phyloP scores from a whole-genome alignment of 805 yeast genomes.

The Wickerhamiella bombiphila region DNA sequence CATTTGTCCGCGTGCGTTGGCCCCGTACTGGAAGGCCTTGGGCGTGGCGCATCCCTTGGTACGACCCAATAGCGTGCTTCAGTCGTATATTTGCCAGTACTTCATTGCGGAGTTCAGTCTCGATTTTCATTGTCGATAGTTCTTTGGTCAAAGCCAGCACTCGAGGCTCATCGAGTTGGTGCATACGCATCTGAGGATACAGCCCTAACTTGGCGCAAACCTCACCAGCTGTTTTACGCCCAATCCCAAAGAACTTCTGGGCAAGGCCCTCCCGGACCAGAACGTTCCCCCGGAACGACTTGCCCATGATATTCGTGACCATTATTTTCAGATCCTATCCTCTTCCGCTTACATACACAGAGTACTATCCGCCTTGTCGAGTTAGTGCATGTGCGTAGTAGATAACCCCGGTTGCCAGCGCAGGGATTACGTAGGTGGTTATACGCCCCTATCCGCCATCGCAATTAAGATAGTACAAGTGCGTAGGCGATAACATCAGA shows the following conservation, averaged over 20 bases:
- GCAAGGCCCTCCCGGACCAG: slow-evolving; percentile 45
- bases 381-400: no score
- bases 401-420: no score
- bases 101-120: slow-evolving; percentile 51
- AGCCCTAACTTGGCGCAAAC: slow-evolving; percentile 81
- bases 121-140: slow-evolving; percentile 66
- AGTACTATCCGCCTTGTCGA: no score
- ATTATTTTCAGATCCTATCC: no score
- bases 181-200: slow-evolving; percentile 89
- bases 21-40: slow-evolving; percentile 71
- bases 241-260: slow-evolving; percentile 74
- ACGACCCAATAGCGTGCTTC: slow-evolving; percentile 70
- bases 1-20: slow-evolving; percentile 84
- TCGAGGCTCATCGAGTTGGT: slow-evolving; percentile 78
- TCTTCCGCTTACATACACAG: no score
- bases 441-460: no score
- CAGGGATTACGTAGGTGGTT: no score
- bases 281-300: slow-evolving; percentile 25
- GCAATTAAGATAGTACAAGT: no score
- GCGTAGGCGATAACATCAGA: no score
- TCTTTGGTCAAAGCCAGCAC: slow-evolving; percentile 78
- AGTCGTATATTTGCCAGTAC: slow-evolving; percentile 57
- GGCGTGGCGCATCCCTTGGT: slow-evolving; percentile 81
- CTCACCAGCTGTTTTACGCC: slow-evolving; percentile 52
- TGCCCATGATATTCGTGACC: slow-evolving; percentile 27